Percentiles rank a stretch among this genome's conserved stretches.
phyloP scores from a whole-genome alignment of 2,329 filamentous ascomycete genomes.

The Ophiostoma quercus region DNA sequence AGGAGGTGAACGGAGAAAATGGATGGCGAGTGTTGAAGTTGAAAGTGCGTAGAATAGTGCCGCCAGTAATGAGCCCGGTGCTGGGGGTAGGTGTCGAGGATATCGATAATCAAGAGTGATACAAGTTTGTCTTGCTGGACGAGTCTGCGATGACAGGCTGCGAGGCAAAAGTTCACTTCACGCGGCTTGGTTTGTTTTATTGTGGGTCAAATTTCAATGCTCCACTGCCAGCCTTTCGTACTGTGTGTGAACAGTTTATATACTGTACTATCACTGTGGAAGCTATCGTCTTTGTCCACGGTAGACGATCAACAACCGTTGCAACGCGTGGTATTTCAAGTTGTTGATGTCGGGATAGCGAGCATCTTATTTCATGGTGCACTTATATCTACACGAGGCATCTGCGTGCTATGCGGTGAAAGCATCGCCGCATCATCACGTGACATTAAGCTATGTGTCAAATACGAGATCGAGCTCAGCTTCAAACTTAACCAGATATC shows the following conservation, averaged over 20 bases:
- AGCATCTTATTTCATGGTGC: not conserved
- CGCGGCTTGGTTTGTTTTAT: conserved; percentile 22
- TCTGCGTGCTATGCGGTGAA: no score
- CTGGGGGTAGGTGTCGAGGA: not conserved
- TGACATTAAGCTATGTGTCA: conserved; percentile 10
- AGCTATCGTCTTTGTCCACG: not conserved
- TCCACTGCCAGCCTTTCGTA: not conserved
- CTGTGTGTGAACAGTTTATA: not conserved
- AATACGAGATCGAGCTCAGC: not conserved
- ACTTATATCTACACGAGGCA: not conserved
- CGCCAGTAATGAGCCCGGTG: not conserved
- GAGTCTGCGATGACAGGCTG: not conserved
- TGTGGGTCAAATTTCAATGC: not conserved
- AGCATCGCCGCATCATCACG: not conserved
- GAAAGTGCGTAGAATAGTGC: not conserved
- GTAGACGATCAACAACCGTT: not conserved
- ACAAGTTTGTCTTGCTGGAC: not conserved
- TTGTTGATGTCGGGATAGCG: not conserved
- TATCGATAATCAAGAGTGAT: not conserved
- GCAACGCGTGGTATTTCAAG: not conserved
- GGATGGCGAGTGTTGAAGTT: not conserved
- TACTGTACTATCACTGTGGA: not conserved
- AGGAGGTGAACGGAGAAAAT: not conserved
- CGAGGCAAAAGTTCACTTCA: conserved; percentile 21
- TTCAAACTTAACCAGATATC: not conserved